phyloP scores from a whole-genome alignment of 2,329 filamentous ascomycete genomes.

The Eutypa lata region DNA sequence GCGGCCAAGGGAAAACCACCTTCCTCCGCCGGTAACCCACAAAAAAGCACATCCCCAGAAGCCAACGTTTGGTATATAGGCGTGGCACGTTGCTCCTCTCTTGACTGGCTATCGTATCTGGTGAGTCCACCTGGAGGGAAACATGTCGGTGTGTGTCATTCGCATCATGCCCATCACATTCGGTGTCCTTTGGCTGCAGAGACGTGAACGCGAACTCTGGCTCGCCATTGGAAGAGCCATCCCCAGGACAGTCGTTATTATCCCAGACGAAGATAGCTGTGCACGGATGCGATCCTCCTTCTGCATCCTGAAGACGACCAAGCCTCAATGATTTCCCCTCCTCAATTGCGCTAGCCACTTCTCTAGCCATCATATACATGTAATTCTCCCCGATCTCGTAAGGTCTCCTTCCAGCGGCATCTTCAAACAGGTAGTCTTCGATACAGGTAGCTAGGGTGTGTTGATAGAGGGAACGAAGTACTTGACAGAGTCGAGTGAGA shows the following conservation, averaged over 20 bases:
- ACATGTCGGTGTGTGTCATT: not conserved
- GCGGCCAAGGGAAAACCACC: constrained; percentile 6
- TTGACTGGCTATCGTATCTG: not conserved
- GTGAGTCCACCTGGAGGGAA: not conserved
- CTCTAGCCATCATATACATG: constrained; percentile 5
- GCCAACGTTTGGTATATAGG: constrained; percentile 5
- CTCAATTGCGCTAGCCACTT: constrained; percentile 1
- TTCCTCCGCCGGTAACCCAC: not conserved
- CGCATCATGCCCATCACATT: not conserved
- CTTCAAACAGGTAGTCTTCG: not conserved
- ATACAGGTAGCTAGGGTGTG: not conserved
- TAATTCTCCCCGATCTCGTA: constrained; percentile 4
- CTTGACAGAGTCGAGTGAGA: not conserved
- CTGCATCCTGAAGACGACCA: not conserved
- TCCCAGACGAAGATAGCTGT: not conserved
- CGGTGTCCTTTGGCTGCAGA: not conserved
- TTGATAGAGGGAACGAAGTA: not conserved
- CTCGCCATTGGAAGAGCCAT: not conserved
- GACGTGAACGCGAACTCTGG: not conserved
- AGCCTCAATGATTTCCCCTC: constrained; percentile 3
- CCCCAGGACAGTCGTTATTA: not conserved
- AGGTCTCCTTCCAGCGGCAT: not conserved
- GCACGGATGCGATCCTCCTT: not conserved
- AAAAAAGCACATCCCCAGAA: constrained; percentile 6
- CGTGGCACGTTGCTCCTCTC: not conserved